Evolutionary conservation across 441 rosid genomes (phyloP).

Genomic region (Brassica hybrid): DNA sequence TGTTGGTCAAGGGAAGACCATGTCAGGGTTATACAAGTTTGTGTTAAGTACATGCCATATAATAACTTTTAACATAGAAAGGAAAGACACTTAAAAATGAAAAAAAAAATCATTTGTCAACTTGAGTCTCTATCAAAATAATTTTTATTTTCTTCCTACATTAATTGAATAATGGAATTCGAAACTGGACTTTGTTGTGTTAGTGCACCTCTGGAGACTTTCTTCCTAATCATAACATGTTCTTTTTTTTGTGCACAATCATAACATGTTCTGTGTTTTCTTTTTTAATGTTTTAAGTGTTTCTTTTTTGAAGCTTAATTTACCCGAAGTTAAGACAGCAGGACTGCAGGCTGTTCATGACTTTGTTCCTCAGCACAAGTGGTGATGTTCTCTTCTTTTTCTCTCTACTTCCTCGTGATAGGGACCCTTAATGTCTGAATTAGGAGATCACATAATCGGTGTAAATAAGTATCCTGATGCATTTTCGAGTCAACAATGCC

Average conservation of each 20-base stretch:
- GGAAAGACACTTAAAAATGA: not conserved
- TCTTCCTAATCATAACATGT: not conserved
- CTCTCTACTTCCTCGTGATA: not conserved
- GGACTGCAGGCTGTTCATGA: not conserved
- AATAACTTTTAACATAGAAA: not conserved
- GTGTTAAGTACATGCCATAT: not conserved
- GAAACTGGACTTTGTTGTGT: not conserved
- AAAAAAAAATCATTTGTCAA: not conserved
- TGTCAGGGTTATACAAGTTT: not conserved
- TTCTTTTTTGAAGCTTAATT: not conserved
- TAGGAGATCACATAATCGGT: not conserved
- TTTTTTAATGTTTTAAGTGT: not conserved
- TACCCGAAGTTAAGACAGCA: not conserved
- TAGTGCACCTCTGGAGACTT: not conserved
- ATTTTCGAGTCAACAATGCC: not conserved
- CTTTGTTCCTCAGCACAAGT: not conserved
- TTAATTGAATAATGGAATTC: not conserved
- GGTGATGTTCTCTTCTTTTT: not conserved
- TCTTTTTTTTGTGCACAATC: too few relatives aligned
- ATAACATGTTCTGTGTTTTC: not conserved
- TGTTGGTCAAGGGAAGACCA: not conserved
- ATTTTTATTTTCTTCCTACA: not conserved
- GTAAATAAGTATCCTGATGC: not conserved
- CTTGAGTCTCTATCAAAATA: not conserved
- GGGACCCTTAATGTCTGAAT: not conserved